A percentile compares a stretch with the other conserved stretches of the same genome.
These are phyloP conservation scores for Apiospora arundinis DNA, from an alignment of 2,329 filamentous ascomycete species.

Conservation along the genomic window DNA sequence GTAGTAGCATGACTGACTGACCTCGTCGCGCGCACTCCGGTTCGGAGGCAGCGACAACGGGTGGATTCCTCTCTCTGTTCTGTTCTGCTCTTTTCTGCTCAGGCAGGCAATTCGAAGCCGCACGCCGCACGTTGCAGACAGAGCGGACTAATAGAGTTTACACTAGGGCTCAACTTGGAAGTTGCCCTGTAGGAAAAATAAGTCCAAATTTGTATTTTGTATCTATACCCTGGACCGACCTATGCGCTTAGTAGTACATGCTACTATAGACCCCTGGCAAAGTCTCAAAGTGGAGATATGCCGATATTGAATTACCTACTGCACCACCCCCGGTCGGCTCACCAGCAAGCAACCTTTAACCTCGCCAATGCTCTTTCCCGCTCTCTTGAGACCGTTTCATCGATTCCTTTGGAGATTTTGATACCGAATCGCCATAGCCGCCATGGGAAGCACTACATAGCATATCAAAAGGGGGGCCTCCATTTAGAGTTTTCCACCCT, in stretches of 20 bases:
- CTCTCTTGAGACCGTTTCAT: neutral
- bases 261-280: too few relatives aligned
- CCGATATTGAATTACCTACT: neutral
- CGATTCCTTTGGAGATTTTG: neutral
- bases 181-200: neutral
- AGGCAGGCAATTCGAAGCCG: neutral
- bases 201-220: neutral
- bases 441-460: neutral
- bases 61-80: neutral
- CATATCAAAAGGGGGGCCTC: neutral
- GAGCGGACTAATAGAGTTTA: neutral
- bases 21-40: neutral
- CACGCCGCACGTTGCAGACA: too few relatives aligned
- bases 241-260: too few relatives aligned
- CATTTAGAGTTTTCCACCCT: neutral
- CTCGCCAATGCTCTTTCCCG: neutral
- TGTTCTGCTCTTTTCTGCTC: neutral
- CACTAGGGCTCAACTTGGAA: neutral
- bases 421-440: neutral
- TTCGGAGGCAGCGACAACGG: neutral
- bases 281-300: neutral
- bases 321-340: neutral
- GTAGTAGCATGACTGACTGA: too few relatives aligned
- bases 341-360: neutral
- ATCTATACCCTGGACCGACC: neutral